phyloP scores from a whole-genome alignment of 192 early-diverging fungal species.

The Entomortierella parvispora region DNA sequence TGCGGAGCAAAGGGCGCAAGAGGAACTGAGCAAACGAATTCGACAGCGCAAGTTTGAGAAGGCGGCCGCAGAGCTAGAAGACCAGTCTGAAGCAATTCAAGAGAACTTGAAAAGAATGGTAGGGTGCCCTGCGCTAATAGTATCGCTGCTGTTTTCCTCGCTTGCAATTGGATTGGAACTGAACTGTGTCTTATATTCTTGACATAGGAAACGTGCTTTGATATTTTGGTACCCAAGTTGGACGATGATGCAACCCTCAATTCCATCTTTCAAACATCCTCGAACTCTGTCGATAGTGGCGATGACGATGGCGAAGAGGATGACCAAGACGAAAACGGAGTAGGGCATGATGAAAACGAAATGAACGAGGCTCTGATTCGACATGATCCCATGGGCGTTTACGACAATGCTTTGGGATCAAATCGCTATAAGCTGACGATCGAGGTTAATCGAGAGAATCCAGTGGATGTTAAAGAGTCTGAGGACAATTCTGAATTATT shows the following conservation, averaged over 20 bases:
- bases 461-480: slow-evolving; percentile 63
- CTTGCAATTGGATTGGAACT: not conserved
- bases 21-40: slow-evolving; percentile 44
- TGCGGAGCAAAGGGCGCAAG: slow-evolving; percentile 40
- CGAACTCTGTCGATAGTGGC: no score
- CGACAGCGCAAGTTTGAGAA: slow-evolving; percentile 48
- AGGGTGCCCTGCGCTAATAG: not conserved
- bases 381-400: slow-evolving; percentile 54
- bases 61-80: slow-evolving; percentile 53
- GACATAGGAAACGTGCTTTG: slow-evolving; percentile 56
- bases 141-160: not conserved
- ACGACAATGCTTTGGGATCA: slow-evolving; percentile 66
- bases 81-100: slow-evolving; percentile 44
- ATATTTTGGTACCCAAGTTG: slow-evolving; percentile 60
- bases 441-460: slow-evolving; percentile 58
- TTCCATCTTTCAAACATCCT: slow-evolving; percentile 44
- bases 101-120: slow-evolving; percentile 59
- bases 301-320: slow-evolving; percentile 8
- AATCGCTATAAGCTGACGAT: slow-evolving; percentile 69
- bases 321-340: slow-evolving; percentile 9
- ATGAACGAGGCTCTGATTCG: slow-evolving; percentile 9
- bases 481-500: slow-evolving; percentile 65
- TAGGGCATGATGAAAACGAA: slow-evolving; percentile 4
- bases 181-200: not conserved
- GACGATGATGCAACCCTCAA: slow-evolving; percentile 43